A percentile compares a stretch with the other conserved stretches of the same genome.
Conservation (phyloP, 208 protist species). For the Leishmania guyanensis region DNA sequence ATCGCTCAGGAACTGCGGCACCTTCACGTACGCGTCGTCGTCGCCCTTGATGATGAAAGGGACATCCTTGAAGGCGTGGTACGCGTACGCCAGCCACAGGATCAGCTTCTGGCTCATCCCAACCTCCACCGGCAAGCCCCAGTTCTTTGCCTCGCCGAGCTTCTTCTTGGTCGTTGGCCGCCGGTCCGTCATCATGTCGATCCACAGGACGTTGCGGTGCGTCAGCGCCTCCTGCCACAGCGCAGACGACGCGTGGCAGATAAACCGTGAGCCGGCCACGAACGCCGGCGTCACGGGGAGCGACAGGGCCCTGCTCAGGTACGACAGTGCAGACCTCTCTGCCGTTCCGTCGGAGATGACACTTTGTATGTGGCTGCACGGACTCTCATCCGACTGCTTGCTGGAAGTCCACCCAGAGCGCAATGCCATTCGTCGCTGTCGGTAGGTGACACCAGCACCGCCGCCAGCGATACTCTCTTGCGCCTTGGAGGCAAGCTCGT, state of each 20-base stretch:
- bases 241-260: constrained; percentile 21
- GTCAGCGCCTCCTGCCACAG: constrained; percentile 38
- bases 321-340: neutral
- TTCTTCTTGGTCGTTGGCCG: constrained; percentile 22
- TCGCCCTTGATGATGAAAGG: constrained; percentile 52
- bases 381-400: neutral
- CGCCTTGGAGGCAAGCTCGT: neutral
- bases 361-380: neutral
- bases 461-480: neutral
- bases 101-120: constrained; percentile 48
- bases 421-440: neutral
- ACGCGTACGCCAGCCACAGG: constrained; percentile 42
- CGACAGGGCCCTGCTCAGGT: neutral
- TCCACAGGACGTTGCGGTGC: constrained; percentile 33
- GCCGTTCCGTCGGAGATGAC: neutral
- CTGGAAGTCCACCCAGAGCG: neutral
- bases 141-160: constrained; percentile 18
- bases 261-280: neutral
- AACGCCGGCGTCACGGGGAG: neutral
- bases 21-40: constrained; percentile 54
- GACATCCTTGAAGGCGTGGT: constrained; percentile 36
- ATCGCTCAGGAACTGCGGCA: constrained; percentile 56
- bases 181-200: constrained; percentile 38
- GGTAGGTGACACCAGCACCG: neutral
- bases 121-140: constrained; percentile 38